Evolutionary conservation across 257 asterid species (phyloP), one percentile per base, ranked within the genome.

Genomic region (Parsonsia alboflavescens): DNA sequence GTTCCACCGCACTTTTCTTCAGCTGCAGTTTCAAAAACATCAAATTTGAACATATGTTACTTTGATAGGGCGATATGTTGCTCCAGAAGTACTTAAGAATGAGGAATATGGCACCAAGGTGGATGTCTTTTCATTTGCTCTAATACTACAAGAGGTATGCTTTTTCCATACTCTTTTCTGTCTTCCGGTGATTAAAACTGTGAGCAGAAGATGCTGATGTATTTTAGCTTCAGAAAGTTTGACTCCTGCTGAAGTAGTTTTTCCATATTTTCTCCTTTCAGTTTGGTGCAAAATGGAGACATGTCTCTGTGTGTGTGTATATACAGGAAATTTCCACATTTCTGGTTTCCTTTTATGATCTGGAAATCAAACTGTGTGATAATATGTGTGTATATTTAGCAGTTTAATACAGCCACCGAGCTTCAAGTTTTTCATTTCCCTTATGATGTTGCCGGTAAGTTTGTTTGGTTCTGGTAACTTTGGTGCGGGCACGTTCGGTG

Each of bases 61-160:
- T 36, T 78, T 63, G 39, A 73, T 79, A 93, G 98, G 94, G 89
- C 87, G 95, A 17, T 93, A 93, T 74, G 79, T 81, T 71, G 97
- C 98, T 81, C 97, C 98, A 66, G 98, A 93, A 86, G 98, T 93
- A 84, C 88, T 86, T 66, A 89, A 79, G 78, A 85, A 89, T 49
- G 93, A 90, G 79, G 98, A 88, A 71, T 93, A 93, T 81, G 97
- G 86, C 78, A 88, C 91, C 17, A 90, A 86, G 80, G 97, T 89
- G 79, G 98, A 93, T 62, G 97, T 93, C 76, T 93, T 90, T 81
- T 93, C 98, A 72, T 93, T 90, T 83, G 96, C 96, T 10, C 73
- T 93, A 81, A 93, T 93, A 80, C 80, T 93, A 44, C 94, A 93
- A 69, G 96, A 93, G 93, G 97, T 92, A 81, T 84, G 77, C 70